phyloP scores from a whole-genome alignment of 805 yeast genomes.

The Yarrowia yakushimensis region DNA sequence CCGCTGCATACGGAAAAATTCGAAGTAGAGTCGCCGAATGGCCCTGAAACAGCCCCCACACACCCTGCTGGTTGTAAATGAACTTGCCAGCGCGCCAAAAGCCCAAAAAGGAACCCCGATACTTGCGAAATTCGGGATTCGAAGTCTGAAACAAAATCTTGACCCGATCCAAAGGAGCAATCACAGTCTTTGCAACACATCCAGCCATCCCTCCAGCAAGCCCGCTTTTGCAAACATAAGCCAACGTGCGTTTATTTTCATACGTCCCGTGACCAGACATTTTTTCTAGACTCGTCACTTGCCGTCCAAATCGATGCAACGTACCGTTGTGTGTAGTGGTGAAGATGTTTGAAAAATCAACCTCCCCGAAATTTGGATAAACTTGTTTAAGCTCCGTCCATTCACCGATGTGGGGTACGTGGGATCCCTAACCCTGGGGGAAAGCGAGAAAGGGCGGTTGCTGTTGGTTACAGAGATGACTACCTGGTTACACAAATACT shows the following conservation, averaged over 20 bases:
- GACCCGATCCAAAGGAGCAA: conserved; percentile 93
- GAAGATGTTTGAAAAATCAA: background rate
- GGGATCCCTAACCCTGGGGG: conserved; percentile 4
- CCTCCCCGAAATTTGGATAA: conserved; percentile 3
- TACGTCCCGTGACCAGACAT: conserved; percentile 16
- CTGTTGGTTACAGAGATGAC: too few species aligned
- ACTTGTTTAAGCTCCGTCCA: conserved; percentile 15
- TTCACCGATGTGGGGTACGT: conserved; percentile 22
- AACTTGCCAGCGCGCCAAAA: conserved; percentile 65
- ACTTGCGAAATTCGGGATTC: conserved; percentile 80
- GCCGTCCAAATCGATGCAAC: too few species aligned
- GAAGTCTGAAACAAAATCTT: conserved; percentile 93
- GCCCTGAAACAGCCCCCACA: conserved; percentile 84
- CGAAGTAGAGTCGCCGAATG: conserved; percentile 90
- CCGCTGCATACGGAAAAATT: conserved; percentile 95
- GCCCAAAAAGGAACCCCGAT: conserved; percentile 77
- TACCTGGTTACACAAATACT: too few species aligned
- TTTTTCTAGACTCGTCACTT: too few species aligned
- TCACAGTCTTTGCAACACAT: conserved; percentile 88
- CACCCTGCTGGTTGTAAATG: conserved; percentile 68
- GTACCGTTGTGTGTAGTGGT: background rate
- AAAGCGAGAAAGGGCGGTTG: too few species aligned
- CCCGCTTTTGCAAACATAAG: conserved; percentile 79
- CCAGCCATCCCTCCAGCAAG: conserved; percentile 96
- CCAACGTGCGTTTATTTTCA: conserved; percentile 61